phyloP scores from a whole-genome alignment of 78 protist genomes.

The Planoprotostelium fungivorum region DNA sequence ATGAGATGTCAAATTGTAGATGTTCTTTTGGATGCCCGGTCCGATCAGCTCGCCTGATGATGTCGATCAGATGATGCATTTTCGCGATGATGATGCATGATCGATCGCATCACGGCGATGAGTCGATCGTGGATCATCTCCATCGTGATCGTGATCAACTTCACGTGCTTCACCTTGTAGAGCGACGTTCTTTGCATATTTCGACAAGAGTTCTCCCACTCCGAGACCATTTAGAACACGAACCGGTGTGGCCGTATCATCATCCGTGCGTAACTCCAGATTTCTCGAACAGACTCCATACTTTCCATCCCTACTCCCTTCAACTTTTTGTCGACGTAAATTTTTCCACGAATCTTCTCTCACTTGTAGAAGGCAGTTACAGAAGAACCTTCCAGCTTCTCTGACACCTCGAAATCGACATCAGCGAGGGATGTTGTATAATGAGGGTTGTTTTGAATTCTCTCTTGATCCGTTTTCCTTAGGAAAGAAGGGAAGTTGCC shows the following conservation, averaged over 20 bases:
- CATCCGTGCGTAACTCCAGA: neutral
- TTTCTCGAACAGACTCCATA: conserved; percentile 55
- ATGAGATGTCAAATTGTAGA: conserved; percentile 6
- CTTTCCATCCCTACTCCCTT: neutral
- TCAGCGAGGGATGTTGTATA: neutral
- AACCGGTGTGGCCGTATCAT: neutral
- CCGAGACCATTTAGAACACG: neutral
- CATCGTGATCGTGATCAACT: neutral
- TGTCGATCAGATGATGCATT: too few species aligned
- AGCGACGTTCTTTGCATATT: conserved; percentile 23
- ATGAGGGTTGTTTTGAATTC: conserved; percentile 51
- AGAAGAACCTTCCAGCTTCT: conserved; percentile 68
- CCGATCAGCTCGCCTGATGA: conserved; percentile 59
- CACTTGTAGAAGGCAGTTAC: conserved; percentile 22
- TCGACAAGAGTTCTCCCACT: conserved; percentile 3
- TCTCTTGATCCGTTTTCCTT: conserved; percentile 41
- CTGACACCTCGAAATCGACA: conserved; percentile 56
- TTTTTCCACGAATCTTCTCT: neutral
- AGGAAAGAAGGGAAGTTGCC: conserved; percentile 43
- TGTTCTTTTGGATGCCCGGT: conserved; percentile 57
- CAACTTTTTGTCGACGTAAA: neutral
- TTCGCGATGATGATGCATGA: too few species aligned
- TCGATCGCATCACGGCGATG: too few species aligned
- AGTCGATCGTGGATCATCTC: too few species aligned
- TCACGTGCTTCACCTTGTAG: conserved; percentile 36